Percentiles rank a stretch among this genome's conserved stretches.
These are phyloP conservation scores for Naganishia vishniacii DNA, from an alignment of 768 basidiomycete genomes.

Conservation along the genomic window DNA sequence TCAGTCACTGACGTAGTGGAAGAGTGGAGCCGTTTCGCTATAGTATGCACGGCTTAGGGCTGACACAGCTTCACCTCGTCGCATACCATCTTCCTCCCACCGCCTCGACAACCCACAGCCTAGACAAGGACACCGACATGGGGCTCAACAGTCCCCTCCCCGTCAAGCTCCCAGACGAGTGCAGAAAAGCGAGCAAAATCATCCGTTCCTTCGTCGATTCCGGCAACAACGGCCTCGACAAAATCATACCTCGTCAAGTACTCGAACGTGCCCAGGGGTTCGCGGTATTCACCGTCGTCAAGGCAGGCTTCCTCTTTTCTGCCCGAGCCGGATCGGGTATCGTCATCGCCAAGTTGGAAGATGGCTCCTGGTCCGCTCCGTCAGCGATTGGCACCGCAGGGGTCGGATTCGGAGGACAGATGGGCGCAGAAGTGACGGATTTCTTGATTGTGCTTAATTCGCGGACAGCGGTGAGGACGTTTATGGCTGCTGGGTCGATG, in stretches of 20 bases:
- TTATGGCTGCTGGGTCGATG: constrained; percentile 90
- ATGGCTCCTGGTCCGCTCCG: constrained; percentile 88
- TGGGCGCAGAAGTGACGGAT: constrained; percentile 66
- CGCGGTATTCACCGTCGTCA: constrained; percentile 53
- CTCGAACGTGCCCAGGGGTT: constrained; percentile 66
- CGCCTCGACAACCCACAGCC: not conserved
- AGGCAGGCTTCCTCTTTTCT: constrained; percentile 60
- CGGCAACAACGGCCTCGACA: constrained; percentile 76
- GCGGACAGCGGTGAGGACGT: constrained; percentile 57
- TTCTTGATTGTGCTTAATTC: constrained; percentile 80
- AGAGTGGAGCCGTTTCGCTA: no score
- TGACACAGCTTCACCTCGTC: no score
- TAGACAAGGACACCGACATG: constrained; percentile 9
- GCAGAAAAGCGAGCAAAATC: constrained; percentile 78
- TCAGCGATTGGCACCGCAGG: constrained; percentile 92
- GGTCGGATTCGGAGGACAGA: constrained; percentile 69
- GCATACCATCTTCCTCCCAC: no score
- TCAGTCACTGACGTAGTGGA: no score
- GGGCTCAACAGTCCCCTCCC: constrained; percentile 27
- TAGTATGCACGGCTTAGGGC: no score
- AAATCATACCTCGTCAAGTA: constrained; percentile 59
- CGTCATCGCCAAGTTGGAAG: constrained; percentile 73
- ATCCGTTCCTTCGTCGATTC: constrained; percentile 78
- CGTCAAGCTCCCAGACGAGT: constrained; percentile 65
- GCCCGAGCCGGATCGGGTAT: constrained; percentile 79